A percentile compares a stretch with the other conserved stretches of the same genome.
phyloP scores from a whole-genome alignment of 768 basidiomycete species.

The Mycena latifolia region DNA sequence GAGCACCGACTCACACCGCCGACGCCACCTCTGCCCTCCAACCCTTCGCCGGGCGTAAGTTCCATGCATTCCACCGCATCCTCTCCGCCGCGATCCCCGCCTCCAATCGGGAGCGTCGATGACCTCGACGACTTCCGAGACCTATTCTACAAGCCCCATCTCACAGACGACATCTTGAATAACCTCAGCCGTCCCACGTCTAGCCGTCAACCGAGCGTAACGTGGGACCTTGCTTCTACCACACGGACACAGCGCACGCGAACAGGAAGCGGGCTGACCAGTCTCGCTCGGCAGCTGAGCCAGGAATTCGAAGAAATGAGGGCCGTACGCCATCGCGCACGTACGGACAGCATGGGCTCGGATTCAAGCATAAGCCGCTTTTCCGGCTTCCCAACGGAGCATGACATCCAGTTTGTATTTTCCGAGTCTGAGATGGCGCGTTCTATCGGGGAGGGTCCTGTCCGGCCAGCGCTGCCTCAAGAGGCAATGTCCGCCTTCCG shows the following conservation, averaged over 20 bases:
- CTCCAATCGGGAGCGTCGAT: constrained; percentile 68
- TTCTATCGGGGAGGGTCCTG: constrained; percentile 10
- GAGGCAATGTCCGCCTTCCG: constrained; percentile 52
- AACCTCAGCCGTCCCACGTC: constrained; percentile 42
- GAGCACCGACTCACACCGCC: constrained; percentile 35
- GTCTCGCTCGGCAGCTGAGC: constrained; percentile 62
- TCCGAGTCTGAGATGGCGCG: constrained; percentile 41
- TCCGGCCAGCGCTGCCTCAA: constrained; percentile 34
- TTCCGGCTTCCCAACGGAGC: constrained; percentile 30
- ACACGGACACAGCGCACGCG: constrained; percentile 42
- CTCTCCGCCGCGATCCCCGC: constrained; percentile 60
- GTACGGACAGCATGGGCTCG: constrained; percentile 46
- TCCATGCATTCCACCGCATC: constrained; percentile 44
- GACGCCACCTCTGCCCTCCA: constrained; percentile 29
- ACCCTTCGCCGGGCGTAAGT: constrained; percentile 16
- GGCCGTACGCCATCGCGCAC: constrained; percentile 42
- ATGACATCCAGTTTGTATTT: constrained; percentile 33
- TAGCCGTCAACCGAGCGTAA: constrained; percentile 38
- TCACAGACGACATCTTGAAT: constrained; percentile 39
- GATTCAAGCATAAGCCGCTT: constrained; percentile 37
- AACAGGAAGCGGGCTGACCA: constrained; percentile 61
- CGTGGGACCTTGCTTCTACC: constrained; percentile 49
- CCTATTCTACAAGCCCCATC: constrained; percentile 73
- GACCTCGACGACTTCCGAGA: constrained; percentile 83
- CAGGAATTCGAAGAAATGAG: constrained; percentile 62